Evolutionary conservation across 2,329 filamentous ascomycete genomes (phyloP), one percentile per base, ranked within the genome.

Genomic region (Alternaria burnsii): DNA sequence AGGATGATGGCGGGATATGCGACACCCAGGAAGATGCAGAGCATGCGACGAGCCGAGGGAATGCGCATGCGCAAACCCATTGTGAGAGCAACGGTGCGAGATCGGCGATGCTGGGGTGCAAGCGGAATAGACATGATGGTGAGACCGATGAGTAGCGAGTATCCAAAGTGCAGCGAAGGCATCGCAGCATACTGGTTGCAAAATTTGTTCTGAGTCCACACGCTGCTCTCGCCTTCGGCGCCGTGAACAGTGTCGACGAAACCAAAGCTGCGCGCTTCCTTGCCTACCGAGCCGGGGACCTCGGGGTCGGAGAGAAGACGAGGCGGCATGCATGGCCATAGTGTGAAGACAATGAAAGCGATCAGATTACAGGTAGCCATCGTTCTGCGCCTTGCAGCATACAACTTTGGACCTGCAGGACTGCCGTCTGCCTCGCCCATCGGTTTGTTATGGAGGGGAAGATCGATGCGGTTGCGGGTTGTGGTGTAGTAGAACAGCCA

Each of bases 141-240:
- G 12, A 92, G 78, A 8, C 90, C 90, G 71, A 92, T 88, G 69
- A 92, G 84, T 30, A 92, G 85, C 4, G 88, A 89, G 79, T 92
- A 92, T 3, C 90, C 90, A 71, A 92, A 92, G 75, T 92, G 90
- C 16, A 92, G 82, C 0, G 88, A 90, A 1, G 90, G 90, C 90
- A 92, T 92, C 8, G 90, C 90, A 84, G 88, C 89, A 76, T 91
- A 91, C 77, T 92, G 89, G 74, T 92, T 92, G 78, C 89, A 91
- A 76, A 91, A 92, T 62, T 83, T 85, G 78, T 91, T 91, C 50
- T 88, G 85, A 0, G 89, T 91, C 89, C 89, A 91, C 1, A 91
- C 87, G 65, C 87, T 90, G 72, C 87, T 87, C 64, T 88, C 86
- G 44, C 87, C 87, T 26, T 82, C 81, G 14, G 76, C 76, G 11